Conservation (phyloP, 2,329 filamentous ascomycete species). For the Metarhizium brunneum region DNA sequence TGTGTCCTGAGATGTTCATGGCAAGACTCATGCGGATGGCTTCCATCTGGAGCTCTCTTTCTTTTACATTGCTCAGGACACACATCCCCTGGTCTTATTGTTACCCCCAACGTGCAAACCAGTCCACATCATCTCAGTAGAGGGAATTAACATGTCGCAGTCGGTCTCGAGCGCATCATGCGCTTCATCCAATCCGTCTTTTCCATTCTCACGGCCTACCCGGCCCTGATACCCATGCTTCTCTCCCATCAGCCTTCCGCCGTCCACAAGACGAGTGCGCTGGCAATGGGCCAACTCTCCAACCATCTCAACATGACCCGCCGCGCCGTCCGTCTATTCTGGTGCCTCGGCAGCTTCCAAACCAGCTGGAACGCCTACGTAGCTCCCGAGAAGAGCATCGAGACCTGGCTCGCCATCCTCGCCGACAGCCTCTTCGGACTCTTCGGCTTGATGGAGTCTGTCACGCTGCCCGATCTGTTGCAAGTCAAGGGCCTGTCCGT, state of each 20-base stretch:
- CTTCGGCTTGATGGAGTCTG: slow-evolving; percentile 58
- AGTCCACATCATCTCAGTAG: not conserved
- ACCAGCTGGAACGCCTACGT: slow-evolving; percentile 29
- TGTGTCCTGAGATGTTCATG: no score
- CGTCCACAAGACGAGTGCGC: slow-evolving; percentile 18
- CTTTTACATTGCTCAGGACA: no score
- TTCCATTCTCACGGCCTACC: slow-evolving; percentile 37
- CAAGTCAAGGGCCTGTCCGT: slow-evolving; percentile 34
- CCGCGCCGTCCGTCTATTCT: slow-evolving; percentile 59
- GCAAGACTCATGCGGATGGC: no score
- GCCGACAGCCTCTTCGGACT: slow-evolving; percentile 53
- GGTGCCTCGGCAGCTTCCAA: slow-evolving; percentile 53
- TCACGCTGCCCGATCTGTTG: slow-evolving; percentile 48
- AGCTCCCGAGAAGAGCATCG: slow-evolving; percentile 18
- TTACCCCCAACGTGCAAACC: no score
- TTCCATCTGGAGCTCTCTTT: no score
- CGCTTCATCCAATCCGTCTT: slow-evolving; percentile 45
- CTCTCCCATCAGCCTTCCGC: slow-evolving; percentile 15
- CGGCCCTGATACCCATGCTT: slow-evolving; percentile 28
- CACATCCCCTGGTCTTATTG: no score
- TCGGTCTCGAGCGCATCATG: slow-evolving; percentile 51
- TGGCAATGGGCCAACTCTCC: slow-evolving; percentile 26
- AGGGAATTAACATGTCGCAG: slow-evolving; percentile 21
- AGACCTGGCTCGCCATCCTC: slow-evolving; percentile 42
- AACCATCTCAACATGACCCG: slow-evolving; percentile 38